Conservation (phyloP, 2,329 filamentous ascomycete species). For the Sclerotinia minor region DNA sequence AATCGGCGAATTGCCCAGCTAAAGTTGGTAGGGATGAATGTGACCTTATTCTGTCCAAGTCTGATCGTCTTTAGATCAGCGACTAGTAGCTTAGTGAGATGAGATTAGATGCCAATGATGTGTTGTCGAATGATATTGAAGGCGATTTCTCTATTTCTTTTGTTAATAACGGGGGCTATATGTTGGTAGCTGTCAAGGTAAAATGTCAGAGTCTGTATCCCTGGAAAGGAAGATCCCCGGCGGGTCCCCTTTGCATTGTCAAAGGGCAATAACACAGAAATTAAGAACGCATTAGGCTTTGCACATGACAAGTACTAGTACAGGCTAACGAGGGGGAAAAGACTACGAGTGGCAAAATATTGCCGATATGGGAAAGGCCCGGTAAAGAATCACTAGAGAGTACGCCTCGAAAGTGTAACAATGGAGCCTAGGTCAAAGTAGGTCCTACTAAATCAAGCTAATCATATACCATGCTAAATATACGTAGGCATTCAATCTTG, state of each 20-base stretch:
- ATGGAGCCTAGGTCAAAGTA: not conserved
- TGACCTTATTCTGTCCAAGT: constrained; percentile 5
- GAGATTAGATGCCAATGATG: not conserved
- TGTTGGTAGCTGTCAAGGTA: not conserved
- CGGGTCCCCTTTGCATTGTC: not conserved
- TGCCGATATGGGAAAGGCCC: not conserved
- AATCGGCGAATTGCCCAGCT: constrained; percentile 8
- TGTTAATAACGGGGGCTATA: not conserved
- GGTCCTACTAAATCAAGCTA: not conserved
- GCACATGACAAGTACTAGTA: not conserved
- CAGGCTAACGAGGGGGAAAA: not conserved
- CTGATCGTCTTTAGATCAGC: not conserved
- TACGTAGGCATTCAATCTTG: not conserved
- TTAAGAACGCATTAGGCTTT: not conserved
- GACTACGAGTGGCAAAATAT: not conserved
- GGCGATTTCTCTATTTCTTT: not conserved
- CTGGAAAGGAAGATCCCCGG: not conserved
- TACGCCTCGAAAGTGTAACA: not conserved
- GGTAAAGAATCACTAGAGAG: not conserved
- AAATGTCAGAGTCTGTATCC: not conserved
- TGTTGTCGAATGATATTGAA: constrained; percentile 12
- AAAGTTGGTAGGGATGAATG: constrained; percentile 10
- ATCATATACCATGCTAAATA: not conserved
- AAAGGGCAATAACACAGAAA: not conserved
- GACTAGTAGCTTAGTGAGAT: not conserved